Evolutionary conservation across 257 asterid genomes (phyloP).

Genomic region (Cruciata laevipes): DNA sequence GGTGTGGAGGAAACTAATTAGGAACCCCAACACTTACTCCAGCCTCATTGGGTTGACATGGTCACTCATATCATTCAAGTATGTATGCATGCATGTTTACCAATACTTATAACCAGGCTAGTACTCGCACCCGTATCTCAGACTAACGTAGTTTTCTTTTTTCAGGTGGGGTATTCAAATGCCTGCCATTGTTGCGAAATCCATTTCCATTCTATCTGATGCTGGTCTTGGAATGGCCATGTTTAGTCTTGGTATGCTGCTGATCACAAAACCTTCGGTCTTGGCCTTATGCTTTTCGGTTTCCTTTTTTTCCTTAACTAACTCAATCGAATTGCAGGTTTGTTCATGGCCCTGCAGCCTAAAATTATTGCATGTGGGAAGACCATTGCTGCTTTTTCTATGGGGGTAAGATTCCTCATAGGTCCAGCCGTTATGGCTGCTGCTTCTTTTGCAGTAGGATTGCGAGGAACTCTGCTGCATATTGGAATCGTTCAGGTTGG

Average conservation of each 20-base stretch:
- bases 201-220: constrained; percentile 38
- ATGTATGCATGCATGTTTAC: constrained; percentile 17
- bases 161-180: constrained; percentile 40
- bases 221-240: constrained; percentile 53
- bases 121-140: neutral
- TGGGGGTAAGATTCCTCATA: constrained; percentile 34
- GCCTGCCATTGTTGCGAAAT: constrained; percentile 42
- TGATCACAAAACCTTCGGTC: neutral
- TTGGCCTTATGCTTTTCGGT: neutral
- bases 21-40: constrained; percentile 46
- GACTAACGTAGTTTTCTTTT: neutral
- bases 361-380: constrained; percentile 46
- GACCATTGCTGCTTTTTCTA: constrained; percentile 32
- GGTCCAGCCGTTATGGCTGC: constrained; percentile 56
- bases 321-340: constrained; percentile 23
- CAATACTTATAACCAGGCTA: neutral
- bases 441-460: constrained; percentile 35
- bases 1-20: constrained; percentile 43
- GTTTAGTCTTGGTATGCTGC: constrained; percentile 42
- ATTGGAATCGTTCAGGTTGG: constrained; percentile 39
- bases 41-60: constrained; percentile 37
- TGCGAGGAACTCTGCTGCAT: constrained; percentile 33
- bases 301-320: neutral
- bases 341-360: constrained; percentile 46
- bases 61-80: constrained; percentile 40